Evolutionary conservation across 352 stramenopile genomes (phyloP).

Genomic region (Pythium diclinum): DNA sequence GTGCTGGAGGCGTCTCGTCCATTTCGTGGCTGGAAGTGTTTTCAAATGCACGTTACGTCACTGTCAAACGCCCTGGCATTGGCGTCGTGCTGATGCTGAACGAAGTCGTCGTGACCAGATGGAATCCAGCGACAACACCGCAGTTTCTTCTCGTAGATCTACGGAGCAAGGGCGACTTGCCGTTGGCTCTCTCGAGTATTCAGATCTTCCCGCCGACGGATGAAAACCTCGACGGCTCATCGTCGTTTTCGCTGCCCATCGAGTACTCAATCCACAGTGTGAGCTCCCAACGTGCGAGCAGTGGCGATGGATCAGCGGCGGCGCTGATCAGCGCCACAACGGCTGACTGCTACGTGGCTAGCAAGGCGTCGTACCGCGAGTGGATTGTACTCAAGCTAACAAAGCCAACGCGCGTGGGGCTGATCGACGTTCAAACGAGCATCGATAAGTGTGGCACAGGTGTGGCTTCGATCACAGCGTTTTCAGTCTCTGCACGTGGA

Average conservation of each 20-base stretch:
- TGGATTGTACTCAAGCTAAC: slow-evolving; percentile 65
- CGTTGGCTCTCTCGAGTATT: slow-evolving; percentile 42
- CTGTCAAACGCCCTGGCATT: slow-evolving; percentile 33
- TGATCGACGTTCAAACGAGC: slow-evolving; percentile 49
- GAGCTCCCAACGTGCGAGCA: slow-evolving; percentile 44
- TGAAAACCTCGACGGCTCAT: not conserved
- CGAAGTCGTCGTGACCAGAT: slow-evolving; percentile 58
- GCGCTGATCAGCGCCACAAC: slow-evolving; percentile 30
- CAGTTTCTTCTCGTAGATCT: slow-evolving; percentile 53
- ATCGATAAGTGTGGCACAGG: slow-evolving; percentile 37
- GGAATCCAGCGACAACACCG: slow-evolving; percentile 49
- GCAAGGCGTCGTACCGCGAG: slow-evolving; percentile 44
- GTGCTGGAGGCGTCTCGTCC: slow-evolving; percentile 33
- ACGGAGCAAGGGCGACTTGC: slow-evolving; percentile 33
- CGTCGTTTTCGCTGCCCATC: slow-evolving; percentile 31
- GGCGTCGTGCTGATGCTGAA: slow-evolving; percentile 59
- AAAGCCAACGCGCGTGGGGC: slow-evolving; percentile 36
- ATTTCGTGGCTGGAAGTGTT: slow-evolving; percentile 40
- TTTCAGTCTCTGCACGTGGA: slow-evolving; percentile 50
- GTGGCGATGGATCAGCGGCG: slow-evolving; percentile 38
- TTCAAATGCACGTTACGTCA: slow-evolving; percentile 46
- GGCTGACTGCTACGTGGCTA: slow-evolving; percentile 45
- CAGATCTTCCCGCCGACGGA: slow-evolving; percentile 49
- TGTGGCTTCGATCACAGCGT: slow-evolving; percentile 30
- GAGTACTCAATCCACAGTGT: slow-evolving; percentile 61